phyloP scores from a whole-genome alignment of 2,329 filamentous ascomycete genomes.

The Rhinocladiella similis region DNA sequence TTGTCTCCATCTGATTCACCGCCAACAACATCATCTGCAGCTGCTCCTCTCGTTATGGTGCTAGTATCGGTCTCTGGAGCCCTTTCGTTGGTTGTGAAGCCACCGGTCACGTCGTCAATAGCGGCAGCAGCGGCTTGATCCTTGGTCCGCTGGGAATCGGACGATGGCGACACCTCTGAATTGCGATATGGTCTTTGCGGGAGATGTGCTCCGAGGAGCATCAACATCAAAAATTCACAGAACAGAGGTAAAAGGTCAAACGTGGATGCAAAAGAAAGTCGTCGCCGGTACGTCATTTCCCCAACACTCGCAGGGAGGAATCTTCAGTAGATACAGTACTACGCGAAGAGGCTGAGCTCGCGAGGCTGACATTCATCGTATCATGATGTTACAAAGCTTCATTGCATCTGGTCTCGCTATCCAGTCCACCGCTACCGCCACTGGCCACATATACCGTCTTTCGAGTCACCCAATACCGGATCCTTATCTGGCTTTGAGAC shows the following conservation, averaged over 20 bases:
- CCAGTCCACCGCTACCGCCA: constrained; percentile 30
- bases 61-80: neutral
- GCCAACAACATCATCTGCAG: neutral
- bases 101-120: neutral
- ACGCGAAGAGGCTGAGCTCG: too few species aligned
- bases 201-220: neutral
- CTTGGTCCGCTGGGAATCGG: neutral
- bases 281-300: too few species aligned
- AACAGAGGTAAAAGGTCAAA: too few species aligned
- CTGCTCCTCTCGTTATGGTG: neutral
- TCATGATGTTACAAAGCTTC: too few species aligned
- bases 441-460: constrained; percentile 39
- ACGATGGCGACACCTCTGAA: neutral
- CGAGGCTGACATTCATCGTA: too few species aligned
- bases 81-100: neutral
- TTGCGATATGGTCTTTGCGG: neutral
- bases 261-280: too few species aligned
- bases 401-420: too few species aligned
- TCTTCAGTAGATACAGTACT: too few species aligned
- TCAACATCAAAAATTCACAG: neutral
- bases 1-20: neutral
- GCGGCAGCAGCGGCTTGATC: neutral
- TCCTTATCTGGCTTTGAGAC: constrained; percentile 48
- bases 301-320: too few species aligned
- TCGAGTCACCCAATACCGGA: constrained; percentile 46